Evolutionary conservation across 306 rosid genomes (phyloP).

Genomic region (Citrullus colocynthis): DNA sequence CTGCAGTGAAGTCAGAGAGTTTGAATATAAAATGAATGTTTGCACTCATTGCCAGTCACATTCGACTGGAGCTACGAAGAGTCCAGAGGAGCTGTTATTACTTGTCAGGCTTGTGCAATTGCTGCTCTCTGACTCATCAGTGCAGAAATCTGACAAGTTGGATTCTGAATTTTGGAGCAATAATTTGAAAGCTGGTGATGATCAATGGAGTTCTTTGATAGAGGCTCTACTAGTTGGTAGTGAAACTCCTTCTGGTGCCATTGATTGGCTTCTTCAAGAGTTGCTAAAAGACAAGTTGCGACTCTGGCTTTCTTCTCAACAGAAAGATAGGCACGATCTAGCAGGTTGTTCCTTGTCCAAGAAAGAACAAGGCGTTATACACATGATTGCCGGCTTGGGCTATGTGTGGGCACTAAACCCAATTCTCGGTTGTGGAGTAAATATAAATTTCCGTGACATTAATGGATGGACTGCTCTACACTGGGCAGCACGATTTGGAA

Average conservation of each 20-base stretch:
- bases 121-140: slow-evolving; percentile 44
- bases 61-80: slow-evolving; percentile 38
- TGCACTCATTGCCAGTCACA: slow-evolving; percentile 26
- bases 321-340: slow-evolving; percentile 26
- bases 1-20: slow-evolving; percentile 88
- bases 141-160: slow-evolving; percentile 14
- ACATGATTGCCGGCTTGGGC: slow-evolving; percentile 86
- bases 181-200: slow-evolving; percentile 39
- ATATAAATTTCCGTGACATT: slow-evolving; percentile 87
- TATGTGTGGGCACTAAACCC: slow-evolving; percentile 85
- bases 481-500: slow-evolving; percentile 94
- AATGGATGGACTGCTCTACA: slow-evolving; percentile 92
- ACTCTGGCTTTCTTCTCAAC: slow-evolving; percentile 57
- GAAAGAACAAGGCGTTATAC: slow-evolving; percentile 88
- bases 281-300: slow-evolving; percentile 70
- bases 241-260: slow-evolving; percentile 52
- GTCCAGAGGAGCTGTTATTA: slow-evolving; percentile 65
- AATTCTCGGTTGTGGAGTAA: slow-evolving; percentile 59
- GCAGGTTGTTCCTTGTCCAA: slow-evolving; percentile 58
- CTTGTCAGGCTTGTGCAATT: slow-evolving; percentile 70
- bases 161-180: slow-evolving; percentile 27
- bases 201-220: slow-evolving; percentile 51
- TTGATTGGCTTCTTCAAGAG: slow-evolving; percentile 73
- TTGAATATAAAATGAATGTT: slow-evolving; percentile 44
- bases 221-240: slow-evolving; percentile 55